These are phyloP conservation scores for Cyathus striatus DNA, from an alignment of 768 basidiomycete genomes.

Conservation along the genomic window DNA sequence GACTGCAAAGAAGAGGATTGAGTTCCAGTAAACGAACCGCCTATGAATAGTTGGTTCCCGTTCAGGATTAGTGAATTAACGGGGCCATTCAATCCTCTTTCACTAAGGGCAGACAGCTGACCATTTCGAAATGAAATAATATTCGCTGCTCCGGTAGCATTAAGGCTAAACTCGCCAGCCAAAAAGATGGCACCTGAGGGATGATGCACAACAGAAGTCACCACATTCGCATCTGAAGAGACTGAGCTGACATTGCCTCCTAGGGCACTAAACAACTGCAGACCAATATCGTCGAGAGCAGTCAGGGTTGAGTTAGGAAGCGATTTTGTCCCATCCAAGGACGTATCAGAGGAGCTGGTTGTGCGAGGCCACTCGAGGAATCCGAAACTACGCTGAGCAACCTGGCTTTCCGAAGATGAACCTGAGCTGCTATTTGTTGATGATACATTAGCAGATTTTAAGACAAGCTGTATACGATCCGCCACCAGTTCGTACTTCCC, in stretches of 20 bases:
- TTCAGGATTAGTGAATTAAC: constrained; percentile 65
- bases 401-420: constrained; percentile 22
- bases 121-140: constrained; percentile 68
- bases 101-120: constrained; percentile 43
- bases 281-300: constrained; percentile 53
- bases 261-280: constrained; percentile 57
- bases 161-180: constrained; percentile 70
- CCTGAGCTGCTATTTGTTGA: constrained; percentile 20
- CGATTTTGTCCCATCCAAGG: constrained; percentile 53
- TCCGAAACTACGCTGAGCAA: constrained; percentile 61
- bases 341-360: constrained; percentile 17
- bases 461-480: constrained; percentile 74
- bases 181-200: constrained; percentile 63
- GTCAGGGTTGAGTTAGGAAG: constrained; percentile 73
- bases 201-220: constrained; percentile 61
- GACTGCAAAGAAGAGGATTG: constrained; percentile 44
- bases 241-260: constrained; percentile 38
- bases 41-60: constrained; percentile 70
- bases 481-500: constrained; percentile 83
- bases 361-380: constrained; percentile 84
- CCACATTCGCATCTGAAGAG: constrained; percentile 26
- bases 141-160: constrained; percentile 58
- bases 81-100: constrained; percentile 74
- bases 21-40: constrained; percentile 84
- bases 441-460: constrained; percentile 56